Evolutionary conservation across 139 green algal genomes (phyloP).

Genomic region (Picochlorum sp.): DNA sequence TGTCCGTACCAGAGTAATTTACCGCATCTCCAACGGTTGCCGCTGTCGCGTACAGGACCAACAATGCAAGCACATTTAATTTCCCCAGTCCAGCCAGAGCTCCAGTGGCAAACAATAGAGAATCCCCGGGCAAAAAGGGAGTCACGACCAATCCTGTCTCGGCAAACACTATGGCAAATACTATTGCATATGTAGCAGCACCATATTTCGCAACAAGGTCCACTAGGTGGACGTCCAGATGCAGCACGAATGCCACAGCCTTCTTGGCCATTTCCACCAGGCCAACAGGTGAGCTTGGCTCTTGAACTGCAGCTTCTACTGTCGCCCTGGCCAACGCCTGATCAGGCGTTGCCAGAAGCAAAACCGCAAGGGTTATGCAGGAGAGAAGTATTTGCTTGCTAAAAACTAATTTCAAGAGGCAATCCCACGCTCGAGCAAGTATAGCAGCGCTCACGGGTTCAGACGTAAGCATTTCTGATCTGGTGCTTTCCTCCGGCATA

Average conservation of each 20-base stretch:
- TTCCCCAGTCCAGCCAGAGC: constrained; percentile 70
- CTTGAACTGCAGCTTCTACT: not conserved
- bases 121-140: constrained; percentile 84
- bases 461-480: too few species aligned
- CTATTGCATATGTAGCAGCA: constrained; percentile 58
- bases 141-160: constrained; percentile 70
- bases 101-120: constrained; percentile 83
- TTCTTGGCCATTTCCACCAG: not conserved
- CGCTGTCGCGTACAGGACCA: constrained; percentile 51
- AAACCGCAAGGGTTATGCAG: too few species aligned
- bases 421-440: too few species aligned
- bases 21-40: constrained; percentile 82
- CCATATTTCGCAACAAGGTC: constrained; percentile 59
- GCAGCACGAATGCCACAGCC: constrained; percentile 52
- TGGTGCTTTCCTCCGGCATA: too few species aligned
- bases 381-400: too few species aligned
- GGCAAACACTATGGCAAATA: constrained; percentile 65
- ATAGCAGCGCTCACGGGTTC: too few species aligned
- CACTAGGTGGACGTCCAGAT: constrained; percentile 73
- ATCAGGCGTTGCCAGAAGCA: not conserved
- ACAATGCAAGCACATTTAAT: constrained; percentile 42
- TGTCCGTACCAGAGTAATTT: too few species aligned
- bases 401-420: too few species aligned
- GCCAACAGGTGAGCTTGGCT: not conserved
- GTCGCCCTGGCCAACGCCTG: not conserved